Evolutionary conservation across 2,329 filamentous ascomycete genomes (phyloP).

Genomic region (Pezicula neosporulosa): DNA sequence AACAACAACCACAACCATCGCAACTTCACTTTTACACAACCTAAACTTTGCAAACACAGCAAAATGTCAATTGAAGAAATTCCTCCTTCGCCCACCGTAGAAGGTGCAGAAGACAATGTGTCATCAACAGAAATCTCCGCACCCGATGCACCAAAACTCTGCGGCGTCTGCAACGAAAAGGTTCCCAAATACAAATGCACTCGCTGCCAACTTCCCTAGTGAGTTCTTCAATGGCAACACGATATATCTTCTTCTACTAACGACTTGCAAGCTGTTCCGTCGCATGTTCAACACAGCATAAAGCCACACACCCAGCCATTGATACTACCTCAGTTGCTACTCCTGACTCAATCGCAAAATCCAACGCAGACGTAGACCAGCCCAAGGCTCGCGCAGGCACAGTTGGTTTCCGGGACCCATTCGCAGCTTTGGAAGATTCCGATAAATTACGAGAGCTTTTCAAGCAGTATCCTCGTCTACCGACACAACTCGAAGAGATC

Average conservation of each 20-base stretch:
- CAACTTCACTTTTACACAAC: neutral
- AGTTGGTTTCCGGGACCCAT: constrained; percentile 37
- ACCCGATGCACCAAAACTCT: constrained; percentile 34
- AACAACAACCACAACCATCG: neutral
- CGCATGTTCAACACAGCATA: constrained; percentile 50
- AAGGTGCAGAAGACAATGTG: neutral
- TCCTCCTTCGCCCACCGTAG: neutral
- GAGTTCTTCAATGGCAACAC: constrained; percentile 26
- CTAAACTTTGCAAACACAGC: neutral
- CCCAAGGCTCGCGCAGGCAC: constrained; percentile 19
- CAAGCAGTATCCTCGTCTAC: constrained; percentile 47
- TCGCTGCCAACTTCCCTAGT: constrained; percentile 57
- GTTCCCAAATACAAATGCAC: constrained; percentile 61
- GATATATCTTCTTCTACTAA: neutral
- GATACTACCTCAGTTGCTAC: constrained; percentile 8
- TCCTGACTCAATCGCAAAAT: constrained; percentile 8
- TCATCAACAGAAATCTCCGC: neutral
- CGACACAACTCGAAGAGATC: constrained; percentile 44
- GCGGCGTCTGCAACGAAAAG: constrained; percentile 49
- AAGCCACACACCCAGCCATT: constrained; percentile 27
- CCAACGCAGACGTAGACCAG: neutral
- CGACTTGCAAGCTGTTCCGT: constrained; percentile 50
- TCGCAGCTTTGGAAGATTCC: constrained; percentile 47
- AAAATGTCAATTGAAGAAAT: neutral
- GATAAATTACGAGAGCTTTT: constrained; percentile 49